phyloP scores from a whole-genome alignment of 2,329 filamentous ascomycete species.

The Emmonsia crescens region DNA sequence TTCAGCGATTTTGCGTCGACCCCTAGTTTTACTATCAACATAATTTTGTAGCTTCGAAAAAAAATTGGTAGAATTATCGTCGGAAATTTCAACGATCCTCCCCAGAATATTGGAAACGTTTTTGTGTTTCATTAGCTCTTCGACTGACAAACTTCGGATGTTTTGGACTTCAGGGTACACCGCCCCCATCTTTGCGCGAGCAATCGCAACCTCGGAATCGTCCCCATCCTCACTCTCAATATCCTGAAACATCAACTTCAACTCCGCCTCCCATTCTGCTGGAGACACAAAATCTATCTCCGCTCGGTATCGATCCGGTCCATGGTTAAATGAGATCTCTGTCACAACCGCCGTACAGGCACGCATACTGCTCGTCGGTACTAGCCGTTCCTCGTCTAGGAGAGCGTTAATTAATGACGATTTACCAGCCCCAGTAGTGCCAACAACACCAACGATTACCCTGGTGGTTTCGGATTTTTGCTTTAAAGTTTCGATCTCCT shows the following conservation, averaged over 20 bases:
- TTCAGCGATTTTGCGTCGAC: constrained; percentile 23
- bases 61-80: constrained; percentile 35
- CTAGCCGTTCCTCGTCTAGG: constrained; percentile 49
- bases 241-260: no score
- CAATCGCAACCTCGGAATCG: constrained; percentile 35
- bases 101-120: constrained; percentile 38
- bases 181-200: constrained; percentile 33
- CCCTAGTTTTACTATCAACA: constrained; percentile 47
- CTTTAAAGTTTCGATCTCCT: constrained; percentile 16
- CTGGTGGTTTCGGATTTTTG: constrained; percentile 27
- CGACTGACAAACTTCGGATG: constrained; percentile 26
- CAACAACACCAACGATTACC: constrained; percentile 50
- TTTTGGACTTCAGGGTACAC: constrained; percentile 31
- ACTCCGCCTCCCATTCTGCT: constrained; percentile 44
- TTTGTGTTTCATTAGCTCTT: constrained; percentile 34
- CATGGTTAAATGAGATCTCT: constrained; percentile 48
- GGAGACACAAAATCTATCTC: constrained; percentile 48
- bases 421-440: constrained; percentile 53
- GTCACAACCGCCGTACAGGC: constrained; percentile 54
- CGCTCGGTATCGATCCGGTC: constrained; percentile 39
- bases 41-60: constrained; percentile 39
- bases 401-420: constrained; percentile 53
- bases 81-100: constrained; percentile 31
- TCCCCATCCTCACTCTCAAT: constrained; percentile 36
- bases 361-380: constrained; percentile 48